Evolutionary conservation across 495 filamentous ascomycete species (phyloP), one percentile per base, ranked within the genome.

Genomic region (Podospora anserina): DNA sequence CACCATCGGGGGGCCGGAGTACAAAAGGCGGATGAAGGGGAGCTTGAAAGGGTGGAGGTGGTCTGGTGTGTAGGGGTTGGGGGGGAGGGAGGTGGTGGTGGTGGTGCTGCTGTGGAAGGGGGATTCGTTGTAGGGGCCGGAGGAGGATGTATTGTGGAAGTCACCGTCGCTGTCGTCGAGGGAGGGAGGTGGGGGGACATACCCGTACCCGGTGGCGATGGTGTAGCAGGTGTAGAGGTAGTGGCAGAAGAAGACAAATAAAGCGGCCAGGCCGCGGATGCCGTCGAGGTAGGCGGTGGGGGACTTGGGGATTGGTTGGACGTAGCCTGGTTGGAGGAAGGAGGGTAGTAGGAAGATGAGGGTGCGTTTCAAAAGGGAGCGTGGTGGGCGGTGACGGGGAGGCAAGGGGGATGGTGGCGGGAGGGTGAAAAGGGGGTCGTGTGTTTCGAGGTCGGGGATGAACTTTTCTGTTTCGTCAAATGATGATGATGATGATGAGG

Each of bases 1-100:
- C 30, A 92, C 90, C 87, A 90, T 90, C 27, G 90, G 87, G 61
- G 88, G 87, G 20, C 88, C 90, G 26, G 86, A 87, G 72, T 88
- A 88, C 11, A 91, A 72, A 49, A 93, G 81, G 63, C 90, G 83
- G 9, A 92, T 23, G 69, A 93, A 83, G 11, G 90, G 90, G 3
- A 92, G 78, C 71, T 89, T 85, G 65, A 88, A 82, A 60, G 88
- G 65, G 62, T 81, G 75, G 64, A 76, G 76, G 68, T 81, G 75
- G 53, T 68, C 68, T 15, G 70, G 64, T 19, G 61, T 62, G 61
- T 66, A 69, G 66, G 59, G 16, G n/a, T 26, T 61, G 3, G 59
- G 23, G 7, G 59, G 59, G 26, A 28, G 56, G 18, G 26, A 3
- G 13, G 39, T 49, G 82, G 65, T 76, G 77, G 68, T 81, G 75